These are phyloP conservation scores for Epichloe sibirici DNA, from an alignment of 2,329 filamentous ascomycete species.

Conservation along the genomic window DNA sequence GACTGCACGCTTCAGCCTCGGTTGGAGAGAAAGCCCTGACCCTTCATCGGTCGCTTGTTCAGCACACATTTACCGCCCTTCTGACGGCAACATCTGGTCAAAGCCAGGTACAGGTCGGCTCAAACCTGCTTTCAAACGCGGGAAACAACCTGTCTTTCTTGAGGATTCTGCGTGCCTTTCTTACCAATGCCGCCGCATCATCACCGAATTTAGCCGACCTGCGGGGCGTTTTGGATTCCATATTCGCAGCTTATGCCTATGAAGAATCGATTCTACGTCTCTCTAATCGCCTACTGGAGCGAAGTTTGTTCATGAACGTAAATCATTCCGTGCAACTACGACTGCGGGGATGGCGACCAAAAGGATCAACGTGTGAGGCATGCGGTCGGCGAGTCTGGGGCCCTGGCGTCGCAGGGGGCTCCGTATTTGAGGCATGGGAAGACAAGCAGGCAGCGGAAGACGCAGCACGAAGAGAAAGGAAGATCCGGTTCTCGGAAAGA, in stretches of 20 bases:
- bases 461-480: conserved; percentile 30
- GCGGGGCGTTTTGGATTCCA: conserved; percentile 70
- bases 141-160: conserved; percentile 67
- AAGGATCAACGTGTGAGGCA: conserved; percentile 75
- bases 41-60: conserved; percentile 66
- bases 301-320: conserved; percentile 79
- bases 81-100: conserved; percentile 59
- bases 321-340: conserved; percentile 60
- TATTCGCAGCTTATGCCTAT: conserved; percentile 92
- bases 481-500: conserved; percentile 23
- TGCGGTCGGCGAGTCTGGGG: conserved; percentile 82
- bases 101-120: conserved; percentile 18
- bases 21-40: conserved; percentile 51
- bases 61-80: conserved; percentile 81
- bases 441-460: conserved; percentile 39
- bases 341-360: conserved; percentile 78
- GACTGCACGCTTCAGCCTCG: conserved; percentile 21
- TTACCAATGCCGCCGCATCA: conserved; percentile 65
- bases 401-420: conserved; percentile 58
- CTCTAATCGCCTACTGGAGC: conserved; percentile 75
- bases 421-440: conserved; percentile 76
- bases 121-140: conserved; percentile 24
- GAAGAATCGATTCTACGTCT: conserved; percentile 81
- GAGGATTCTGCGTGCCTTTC: conserved; percentile 76
- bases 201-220: conserved; percentile 83